Percentiles rank a stretch among this genome's conserved stretches.
phyloP scores from a whole-genome alignment of 2,329 filamentous ascomycete species.

The Lachnellula suecica region DNA sequence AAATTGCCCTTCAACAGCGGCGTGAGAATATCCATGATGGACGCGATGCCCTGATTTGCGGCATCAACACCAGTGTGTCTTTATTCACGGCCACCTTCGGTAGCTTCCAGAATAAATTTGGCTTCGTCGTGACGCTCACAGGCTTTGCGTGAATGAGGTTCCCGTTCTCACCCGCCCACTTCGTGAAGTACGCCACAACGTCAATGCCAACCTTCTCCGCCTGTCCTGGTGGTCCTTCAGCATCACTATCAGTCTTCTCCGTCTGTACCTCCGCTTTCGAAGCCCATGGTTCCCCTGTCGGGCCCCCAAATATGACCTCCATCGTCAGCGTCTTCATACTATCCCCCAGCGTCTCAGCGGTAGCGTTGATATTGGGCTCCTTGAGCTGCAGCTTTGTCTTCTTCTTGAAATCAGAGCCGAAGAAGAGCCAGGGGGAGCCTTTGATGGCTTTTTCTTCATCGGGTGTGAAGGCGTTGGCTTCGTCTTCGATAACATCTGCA shows the following conservation, averaged over 20 bases:
- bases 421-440: neutral
- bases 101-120: neutral
- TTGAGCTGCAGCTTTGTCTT: neutral
- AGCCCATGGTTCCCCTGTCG: neutral
- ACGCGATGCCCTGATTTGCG: neutral
- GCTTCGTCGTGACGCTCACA: neutral
- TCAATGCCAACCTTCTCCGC: neutral
- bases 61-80: neutral
- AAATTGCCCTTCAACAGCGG: neutral
- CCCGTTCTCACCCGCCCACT: neutral
- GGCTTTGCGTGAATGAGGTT: neutral
- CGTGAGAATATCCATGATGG: neutral
- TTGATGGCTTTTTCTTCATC: neutral
- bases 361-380: neutral
- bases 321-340: neutral
- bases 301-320: neutral
- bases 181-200: neutral
- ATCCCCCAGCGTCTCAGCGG: neutral
- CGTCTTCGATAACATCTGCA: neutral
- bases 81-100: neutral
- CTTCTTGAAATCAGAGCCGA: neutral
- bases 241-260: no score
- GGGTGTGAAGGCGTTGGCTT: neutral
- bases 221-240: neutral
- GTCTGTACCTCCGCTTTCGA: no score